Conservation (phyloP, 257 asterid genomes). For the Solanum ahanhuiri region DNA sequence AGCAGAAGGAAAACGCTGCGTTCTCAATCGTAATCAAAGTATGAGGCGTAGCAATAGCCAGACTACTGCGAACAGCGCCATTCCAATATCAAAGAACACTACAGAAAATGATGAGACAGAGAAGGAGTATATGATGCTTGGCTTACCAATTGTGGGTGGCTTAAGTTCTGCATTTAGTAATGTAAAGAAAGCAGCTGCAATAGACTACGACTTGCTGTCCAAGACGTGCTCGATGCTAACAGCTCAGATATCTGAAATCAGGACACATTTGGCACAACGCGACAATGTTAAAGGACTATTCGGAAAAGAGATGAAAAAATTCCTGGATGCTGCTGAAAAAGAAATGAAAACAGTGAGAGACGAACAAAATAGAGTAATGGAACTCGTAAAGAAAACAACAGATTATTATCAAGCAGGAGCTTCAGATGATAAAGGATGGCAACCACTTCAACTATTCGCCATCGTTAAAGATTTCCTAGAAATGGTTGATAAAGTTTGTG, state of each 20-base stretch:
- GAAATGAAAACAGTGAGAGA: constrained; percentile 41
- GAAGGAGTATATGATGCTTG: constrained; percentile 71
- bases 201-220: constrained; percentile 39
- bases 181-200: constrained; percentile 57
- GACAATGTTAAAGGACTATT: constrained; percentile 34
- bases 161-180: constrained; percentile 59
- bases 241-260: constrained; percentile 30
- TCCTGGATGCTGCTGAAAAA: constrained; percentile 47
- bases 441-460: constrained; percentile 47
- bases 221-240: constrained; percentile 31
- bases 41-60: constrained; percentile 39
- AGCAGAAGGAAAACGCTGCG: constrained; percentile 86
- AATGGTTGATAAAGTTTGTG: constrained; percentile 83
- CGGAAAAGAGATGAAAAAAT: constrained; percentile 36
- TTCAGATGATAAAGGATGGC: constrained; percentile 39
- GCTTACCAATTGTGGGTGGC: constrained; percentile 76
- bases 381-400: constrained; percentile 62
- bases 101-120: constrained; percentile 44
- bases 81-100: constrained; percentile 9
- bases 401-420: constrained; percentile 74
- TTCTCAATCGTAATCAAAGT: constrained; percentile 33
- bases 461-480: constrained; percentile 66
- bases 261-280: constrained; percentile 18
- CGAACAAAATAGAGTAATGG: constrained; percentile 60
- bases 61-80: constrained; percentile 5